Evolutionary conservation across 2,329 filamentous ascomycete species (phyloP), one percentile per base, ranked within the genome.

Genomic region (Cladophialophora exuberans): DNA sequence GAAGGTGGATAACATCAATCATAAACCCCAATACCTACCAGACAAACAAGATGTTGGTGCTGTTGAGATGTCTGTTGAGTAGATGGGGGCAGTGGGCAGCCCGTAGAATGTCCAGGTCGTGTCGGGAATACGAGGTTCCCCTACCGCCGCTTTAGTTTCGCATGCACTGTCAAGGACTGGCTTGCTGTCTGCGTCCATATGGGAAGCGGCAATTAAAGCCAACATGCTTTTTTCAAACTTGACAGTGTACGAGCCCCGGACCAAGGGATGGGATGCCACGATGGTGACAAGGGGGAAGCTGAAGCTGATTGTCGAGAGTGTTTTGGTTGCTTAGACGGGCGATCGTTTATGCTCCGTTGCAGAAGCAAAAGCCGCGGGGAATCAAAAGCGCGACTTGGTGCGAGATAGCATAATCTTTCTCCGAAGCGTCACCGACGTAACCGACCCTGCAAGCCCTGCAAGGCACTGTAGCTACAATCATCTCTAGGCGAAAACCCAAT

Each of bases 401-500:
- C 22, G 35, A 9, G n/a, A n/a, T n/a, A n/a, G n/a, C n/a, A n/a
- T n/a, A n/a, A 20, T 17, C 2, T 11, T 39, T 35, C 6, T 39
- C 35, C 35, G 35, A 39, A 17, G 15, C 15, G 35, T 20, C 1
- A 4, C 35, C 35, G 35, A 39, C 17, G 3, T 20, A 1, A 4
- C 35, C 35, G 35, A 39, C 17, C 2, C 4, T 20, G 4, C 17
- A 20, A 18, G 9, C n/a, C 11, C n/a, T 42, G 39, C 39, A 42
- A 42, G 39, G 39, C 39, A 42, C 35, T 20, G 35, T 20, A 20
- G n/a, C n/a, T n/a, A n/a, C n/a, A n/a, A n/a, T n/a, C n/a, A n/a
- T 20, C 35, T 9, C 35, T 15, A 38, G 10, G 17, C 35, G 35
- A 15, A 11, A 15, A 9, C 17, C 35, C 9, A 20, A 17, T 39